Conservation (phyloP, 129 eudicot genomes). For the Centaurea solstitialis region DNA sequence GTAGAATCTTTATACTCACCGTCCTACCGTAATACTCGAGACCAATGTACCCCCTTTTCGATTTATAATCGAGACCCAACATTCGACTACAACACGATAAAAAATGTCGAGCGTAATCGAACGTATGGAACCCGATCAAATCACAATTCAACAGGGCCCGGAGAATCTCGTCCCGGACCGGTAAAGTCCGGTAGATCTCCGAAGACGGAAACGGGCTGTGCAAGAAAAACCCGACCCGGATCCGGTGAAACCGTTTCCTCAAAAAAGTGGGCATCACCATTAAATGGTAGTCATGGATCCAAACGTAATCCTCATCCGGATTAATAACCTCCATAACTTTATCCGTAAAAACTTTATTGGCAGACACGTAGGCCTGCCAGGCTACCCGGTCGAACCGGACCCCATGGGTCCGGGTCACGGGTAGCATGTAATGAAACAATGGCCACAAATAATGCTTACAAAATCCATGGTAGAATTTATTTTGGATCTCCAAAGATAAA, state of each 20-base stretch:
- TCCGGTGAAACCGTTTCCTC: constrained; percentile 56
- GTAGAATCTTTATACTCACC: constrained; percentile 70
- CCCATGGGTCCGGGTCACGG: constrained; percentile 56
- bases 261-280: constrained; percentile 80
- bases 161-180: constrained; percentile 77
- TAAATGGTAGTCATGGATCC: constrained; percentile 97
- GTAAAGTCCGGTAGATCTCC: constrained; percentile 76
- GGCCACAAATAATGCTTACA: constrained; percentile 98
- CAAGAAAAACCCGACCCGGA: constrained; percentile 79
- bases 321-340: constrained; percentile 76
- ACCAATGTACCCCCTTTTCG: constrained; percentile 86
- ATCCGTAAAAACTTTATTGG: constrained; percentile 79
- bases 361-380: constrained; percentile 82
- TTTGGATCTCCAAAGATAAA: constrained; percentile 50
- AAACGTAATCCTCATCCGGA: constrained; percentile 86
- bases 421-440: constrained; percentile 76
- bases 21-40: constrained; percentile 86
- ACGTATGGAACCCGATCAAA: constrained; percentile 87
- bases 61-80: constrained; percentile 84
- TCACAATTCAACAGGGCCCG: constrained; percentile 78
- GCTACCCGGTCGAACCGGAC: constrained; percentile 51
- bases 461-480: constrained; percentile 76
- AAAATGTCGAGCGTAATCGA: constrained; percentile 94
- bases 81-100: constrained; percentile 83
- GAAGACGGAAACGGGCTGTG: constrained; percentile 89